Base-by-base conservation (phyloP, 202 grass and related monocot genomes). In the Setaria viridis region DNA sequence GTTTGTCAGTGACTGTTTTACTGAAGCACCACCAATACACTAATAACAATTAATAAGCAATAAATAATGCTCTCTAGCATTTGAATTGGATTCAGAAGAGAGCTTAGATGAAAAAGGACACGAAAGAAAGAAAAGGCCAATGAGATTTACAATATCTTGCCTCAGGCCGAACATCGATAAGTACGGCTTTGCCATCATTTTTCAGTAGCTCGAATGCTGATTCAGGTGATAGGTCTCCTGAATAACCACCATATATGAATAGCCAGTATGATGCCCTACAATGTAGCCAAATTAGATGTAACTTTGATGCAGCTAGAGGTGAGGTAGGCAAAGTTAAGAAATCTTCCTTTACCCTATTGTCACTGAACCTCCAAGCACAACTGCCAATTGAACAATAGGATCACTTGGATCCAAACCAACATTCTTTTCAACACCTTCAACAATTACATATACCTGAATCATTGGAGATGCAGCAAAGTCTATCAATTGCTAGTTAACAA, bases 101-200 rank as follows among this genome's bases (percentile, higher is more conserved):
- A 72, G 62, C 29, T 67, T 59, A 56, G 58, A 82, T 65, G 67
- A 45, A 72, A 87, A 84, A 32, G 9, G 51, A 54, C 29, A 82
- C 62, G 47, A 76, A 88, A 49, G 39, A 92, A 93, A 90, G 84
- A 89, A 90, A 86, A 94, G 90, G 89, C 86, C 83, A 82, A 63
- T 94, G 92, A 95, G 91, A 95, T 94, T 94, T 94, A 94, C 91
- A 96, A 89, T 95, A 80, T 94, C 96, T 96, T 99, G 91, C 96
- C 96, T 96, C 93, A 92, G 93, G 87, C 80, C 96, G 88, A 89
- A 99, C 93, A 96, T 99, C 96, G 80, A 99, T 81, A 80, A 99
- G 96, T 87, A 99, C 79, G 77, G 96, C 91, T 82, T 92, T 91
- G 72, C 58, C 78, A 80, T 94, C 88, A 75, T 87, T 89, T 93